Percentiles rank a stretch among this genome's conserved stretches.
Evolutionary conservation across 139 green algal species (phyloP).

Genomic region (Picochlorum sp.): DNA sequence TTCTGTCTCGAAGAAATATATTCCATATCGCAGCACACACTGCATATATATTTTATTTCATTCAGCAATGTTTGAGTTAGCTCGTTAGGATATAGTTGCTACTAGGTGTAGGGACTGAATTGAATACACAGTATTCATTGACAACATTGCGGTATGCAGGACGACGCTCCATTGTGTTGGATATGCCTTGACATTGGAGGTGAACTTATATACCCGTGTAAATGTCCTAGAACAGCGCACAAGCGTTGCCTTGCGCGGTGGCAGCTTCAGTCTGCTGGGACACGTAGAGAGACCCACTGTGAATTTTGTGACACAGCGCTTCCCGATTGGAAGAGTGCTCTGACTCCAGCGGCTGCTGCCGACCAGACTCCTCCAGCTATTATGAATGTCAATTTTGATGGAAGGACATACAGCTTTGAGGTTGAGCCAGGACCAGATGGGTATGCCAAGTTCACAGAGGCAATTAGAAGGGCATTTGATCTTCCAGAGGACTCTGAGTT

Average conservation of each 20-base stretch:
- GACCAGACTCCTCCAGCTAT: slow-evolving; percentile 54
- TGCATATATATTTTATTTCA: too few relatives aligned
- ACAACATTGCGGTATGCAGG: neutral
- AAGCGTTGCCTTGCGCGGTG: slow-evolving; percentile 62
- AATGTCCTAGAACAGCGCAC: slow-evolving; percentile 59
- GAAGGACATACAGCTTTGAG: slow-evolving; percentile 54
- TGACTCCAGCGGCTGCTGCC: slow-evolving; percentile 50
- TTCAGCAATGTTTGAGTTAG: too few relatives aligned
- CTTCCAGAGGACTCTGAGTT: slow-evolving; percentile 76
- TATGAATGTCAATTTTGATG: slow-evolving; percentile 90
- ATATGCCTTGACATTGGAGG: slow-evolving; percentile 63
- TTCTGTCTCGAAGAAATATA: neutral
- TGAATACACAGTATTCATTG: too few relatives aligned
- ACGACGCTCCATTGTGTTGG: slow-evolving; percentile 56
- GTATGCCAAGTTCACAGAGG: slow-evolving; percentile 72
- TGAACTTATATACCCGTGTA: slow-evolving; percentile 49
- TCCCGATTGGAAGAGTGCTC: slow-evolving; percentile 65
- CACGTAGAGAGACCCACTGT: slow-evolving; percentile 72
- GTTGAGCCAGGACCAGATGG: slow-evolving; percentile 51
- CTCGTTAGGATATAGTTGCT: too few relatives aligned
- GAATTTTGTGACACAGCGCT: slow-evolving; percentile 74
- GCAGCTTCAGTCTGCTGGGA: slow-evolving; percentile 77
- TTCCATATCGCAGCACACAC: neutral
- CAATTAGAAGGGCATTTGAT: slow-evolving; percentile 68
- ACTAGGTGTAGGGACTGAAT: too few relatives aligned